phyloP scores from a whole-genome alignment of 495 filamentous ascomycete species.

The Opeltia flavorubescens region DNA sequence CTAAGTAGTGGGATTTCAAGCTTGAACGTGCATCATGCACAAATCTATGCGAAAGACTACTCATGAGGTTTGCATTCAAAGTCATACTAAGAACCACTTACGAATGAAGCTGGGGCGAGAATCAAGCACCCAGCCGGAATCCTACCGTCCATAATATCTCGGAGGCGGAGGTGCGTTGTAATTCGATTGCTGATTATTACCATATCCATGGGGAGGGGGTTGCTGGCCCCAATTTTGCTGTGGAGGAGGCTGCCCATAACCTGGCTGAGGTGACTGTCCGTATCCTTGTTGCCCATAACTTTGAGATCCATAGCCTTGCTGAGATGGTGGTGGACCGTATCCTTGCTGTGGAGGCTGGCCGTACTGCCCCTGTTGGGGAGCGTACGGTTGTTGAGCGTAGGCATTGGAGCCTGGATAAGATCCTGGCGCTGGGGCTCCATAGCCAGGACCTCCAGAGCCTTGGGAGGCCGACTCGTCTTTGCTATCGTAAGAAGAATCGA shows the following conservation, averaged over 20 bases:
- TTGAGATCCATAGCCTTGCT: constrained; percentile 16
- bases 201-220: background rate
- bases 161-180: constrained; percentile 1
- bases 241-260: constrained; percentile 8
- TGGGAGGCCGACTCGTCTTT: constrained; percentile 43
- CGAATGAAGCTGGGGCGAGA: background rate
- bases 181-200: background rate
- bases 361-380: constrained; percentile 12
- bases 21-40: no score
- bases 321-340: constrained; percentile 20
- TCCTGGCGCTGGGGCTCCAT: constrained; percentile 7
- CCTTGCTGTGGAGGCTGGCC: constrained; percentile 4
- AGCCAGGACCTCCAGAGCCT: constrained; percentile 10
- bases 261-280: background rate
- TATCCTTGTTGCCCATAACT: background rate
- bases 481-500: constrained; percentile 49
- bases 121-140: background rate
- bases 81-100: no score
- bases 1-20: no score
- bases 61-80: no score
- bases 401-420: constrained; percentile 22
- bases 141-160: background rate
- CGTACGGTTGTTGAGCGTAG: constrained; percentile 15
- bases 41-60: no score
- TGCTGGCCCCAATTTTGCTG: constrained; percentile 13